phyloP scores from a whole-genome alignment of 495 filamentous ascomycete genomes.

The Chaetomium cochliodes region DNA sequence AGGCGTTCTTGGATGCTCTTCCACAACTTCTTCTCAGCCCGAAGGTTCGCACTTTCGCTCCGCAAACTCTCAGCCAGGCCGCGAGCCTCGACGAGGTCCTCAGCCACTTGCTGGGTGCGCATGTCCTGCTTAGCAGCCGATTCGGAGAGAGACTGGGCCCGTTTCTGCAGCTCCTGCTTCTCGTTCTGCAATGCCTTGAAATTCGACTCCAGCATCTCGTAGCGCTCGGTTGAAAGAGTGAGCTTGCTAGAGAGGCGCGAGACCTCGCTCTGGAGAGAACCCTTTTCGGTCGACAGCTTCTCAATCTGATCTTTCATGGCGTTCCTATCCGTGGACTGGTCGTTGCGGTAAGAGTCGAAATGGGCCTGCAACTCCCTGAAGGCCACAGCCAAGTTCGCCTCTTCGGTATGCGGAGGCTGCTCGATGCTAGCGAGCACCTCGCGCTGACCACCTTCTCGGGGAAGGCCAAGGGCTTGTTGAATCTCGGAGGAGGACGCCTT shows the following conservation, averaged over 20 bases:
- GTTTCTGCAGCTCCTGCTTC: constrained; percentile 78
- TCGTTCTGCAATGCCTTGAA: constrained; percentile 78
- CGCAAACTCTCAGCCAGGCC: constrained; percentile 81
- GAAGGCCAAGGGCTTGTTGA: constrained; percentile 64
- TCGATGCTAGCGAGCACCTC: constrained; percentile 54
- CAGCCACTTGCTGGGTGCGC: constrained; percentile 82
- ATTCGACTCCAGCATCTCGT: constrained; percentile 87
- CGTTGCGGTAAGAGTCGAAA: constrained; percentile 85
- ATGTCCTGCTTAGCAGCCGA: constrained; percentile 85
- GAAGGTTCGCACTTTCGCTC: constrained; percentile 86
- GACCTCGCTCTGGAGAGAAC: constrained; percentile 73
- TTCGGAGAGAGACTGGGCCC: constrained; percentile 71
- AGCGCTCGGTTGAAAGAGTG: constrained; percentile 74
- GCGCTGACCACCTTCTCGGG: constrained; percentile 49
- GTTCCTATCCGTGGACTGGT: constrained; percentile 72
- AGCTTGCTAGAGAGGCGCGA: constrained; percentile 76
- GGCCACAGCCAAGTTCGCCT: constrained; percentile 46
- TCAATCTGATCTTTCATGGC: constrained; percentile 85
- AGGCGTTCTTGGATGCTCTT: constrained; percentile 87
- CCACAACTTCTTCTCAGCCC: constrained; percentile 87
- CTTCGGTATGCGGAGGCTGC: constrained; percentile 40
- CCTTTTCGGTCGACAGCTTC: constrained; percentile 75
- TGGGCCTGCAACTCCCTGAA: constrained; percentile 84
- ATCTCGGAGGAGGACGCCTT: constrained; percentile 59
- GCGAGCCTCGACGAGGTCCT: constrained; percentile 86